phyloP scores from a whole-genome alignment of 140 eudicot genomes.

The Senecio squalidus region DNA sequence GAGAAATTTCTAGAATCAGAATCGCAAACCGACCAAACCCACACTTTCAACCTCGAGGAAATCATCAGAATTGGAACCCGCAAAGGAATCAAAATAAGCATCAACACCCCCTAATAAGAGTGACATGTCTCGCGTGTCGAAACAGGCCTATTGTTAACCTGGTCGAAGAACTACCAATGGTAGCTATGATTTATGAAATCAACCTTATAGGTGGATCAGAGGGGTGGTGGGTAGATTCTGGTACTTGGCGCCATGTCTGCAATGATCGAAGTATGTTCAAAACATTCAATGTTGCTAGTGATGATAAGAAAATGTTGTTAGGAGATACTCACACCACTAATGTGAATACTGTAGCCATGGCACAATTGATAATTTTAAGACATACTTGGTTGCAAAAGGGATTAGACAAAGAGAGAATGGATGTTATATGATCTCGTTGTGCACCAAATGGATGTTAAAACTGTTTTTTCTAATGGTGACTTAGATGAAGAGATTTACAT shows the following conservation, averaged over 20 bases:
- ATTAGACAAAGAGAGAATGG: constrained; percentile 8
- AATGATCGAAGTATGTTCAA: not conserved
- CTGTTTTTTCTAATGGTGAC: not conserved
- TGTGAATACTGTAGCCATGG: constrained; percentile 2
- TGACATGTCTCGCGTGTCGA: not conserved
- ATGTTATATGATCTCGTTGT: not conserved
- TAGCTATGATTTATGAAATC: not conserved
- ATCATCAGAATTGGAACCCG: not conserved
- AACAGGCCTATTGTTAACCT: not conserved
- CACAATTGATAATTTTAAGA: constrained; percentile 11
- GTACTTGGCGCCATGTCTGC: not conserved
- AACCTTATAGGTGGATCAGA: not conserved
- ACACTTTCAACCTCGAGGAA: not conserved
- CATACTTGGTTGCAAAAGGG: constrained; percentile 6
- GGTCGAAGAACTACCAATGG: not conserved
- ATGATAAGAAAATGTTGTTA: not conserved
- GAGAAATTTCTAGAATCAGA: not conserved
- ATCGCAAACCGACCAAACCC: not conserved
- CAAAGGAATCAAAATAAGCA: not conserved
- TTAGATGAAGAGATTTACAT: not conserved
- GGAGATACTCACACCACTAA: not conserved
- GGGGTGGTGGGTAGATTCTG: not conserved
- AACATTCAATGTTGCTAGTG: not conserved
- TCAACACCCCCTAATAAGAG: not conserved
- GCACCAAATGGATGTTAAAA: not conserved